phyloP scores from a whole-genome alignment of 2,329 filamentous ascomycete genomes.

The Stemphylium beticola region DNA sequence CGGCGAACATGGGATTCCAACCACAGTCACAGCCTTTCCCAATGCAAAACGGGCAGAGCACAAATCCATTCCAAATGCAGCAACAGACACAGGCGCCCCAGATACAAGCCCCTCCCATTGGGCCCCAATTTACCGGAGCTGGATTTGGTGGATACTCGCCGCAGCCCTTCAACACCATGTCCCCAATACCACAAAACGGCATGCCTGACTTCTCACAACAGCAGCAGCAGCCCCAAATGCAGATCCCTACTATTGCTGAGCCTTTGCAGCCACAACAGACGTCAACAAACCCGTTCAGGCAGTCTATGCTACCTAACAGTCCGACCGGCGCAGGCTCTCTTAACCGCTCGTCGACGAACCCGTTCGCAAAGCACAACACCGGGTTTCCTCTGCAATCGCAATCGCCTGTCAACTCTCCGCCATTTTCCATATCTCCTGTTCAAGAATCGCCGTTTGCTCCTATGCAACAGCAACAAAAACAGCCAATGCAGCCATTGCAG shows the following conservation, averaged over 20 bases:
- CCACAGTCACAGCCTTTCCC: slow-evolving; percentile 58
- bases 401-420: slow-evolving; percentile 34
- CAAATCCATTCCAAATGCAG: slow-evolving; percentile 91
- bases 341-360: slow-evolving; percentile 77
- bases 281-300: slow-evolving; percentile 90
- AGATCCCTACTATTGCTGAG: slow-evolving; percentile 42
- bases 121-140: slow-evolving; percentile 71
- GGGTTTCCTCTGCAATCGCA: slow-evolving; percentile 37
- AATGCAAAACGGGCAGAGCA: slow-evolving; percentile 66
- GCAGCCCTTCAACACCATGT: slow-evolving; percentile 61
- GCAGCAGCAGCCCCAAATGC: slow-evolving; percentile 27
- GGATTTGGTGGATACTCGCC: slow-evolving; percentile 83
- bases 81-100: slow-evolving; percentile 59
- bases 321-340: slow-evolving; percentile 47
- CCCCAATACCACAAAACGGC: slow-evolving; percentile 58
- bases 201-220: slow-evolving; percentile 54
- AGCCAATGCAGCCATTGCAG: slow-evolving; percentile 46
- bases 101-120: slow-evolving; percentile 56
- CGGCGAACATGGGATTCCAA: slow-evolving; percentile 35
- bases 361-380: slow-evolving; percentile 72
- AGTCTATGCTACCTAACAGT: slow-evolving; percentile 73
- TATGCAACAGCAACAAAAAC: slow-evolving; percentile 48
- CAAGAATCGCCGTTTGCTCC: slow-evolving; percentile 44
- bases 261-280: slow-evolving; percentile 59
- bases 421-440: slow-evolving; percentile 34